Percentiles rank a stretch among this genome's conserved stretches.
These are phyloP conservation scores for Sorghum bicolor DNA, from an alignment of 176 grass and related monocot genomes.

Conservation along the genomic window DNA sequence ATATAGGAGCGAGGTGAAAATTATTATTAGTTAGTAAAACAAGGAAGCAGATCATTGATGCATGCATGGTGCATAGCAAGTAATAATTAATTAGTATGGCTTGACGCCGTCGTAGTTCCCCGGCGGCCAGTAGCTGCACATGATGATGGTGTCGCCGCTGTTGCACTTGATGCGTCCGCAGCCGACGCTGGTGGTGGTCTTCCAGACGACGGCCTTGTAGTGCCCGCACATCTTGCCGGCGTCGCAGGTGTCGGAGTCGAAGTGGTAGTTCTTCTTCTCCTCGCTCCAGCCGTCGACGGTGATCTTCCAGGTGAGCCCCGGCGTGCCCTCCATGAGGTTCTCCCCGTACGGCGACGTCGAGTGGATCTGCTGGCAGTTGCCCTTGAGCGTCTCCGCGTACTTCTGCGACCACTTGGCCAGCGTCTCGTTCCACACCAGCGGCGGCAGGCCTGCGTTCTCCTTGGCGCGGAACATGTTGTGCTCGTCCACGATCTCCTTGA, in stretches of 20 bases:
- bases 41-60: background rate
- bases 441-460: slow-evolving; percentile 14
- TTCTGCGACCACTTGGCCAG: slow-evolving; percentile 49
- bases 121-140: slow-evolving; percentile 65
- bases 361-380: slow-evolving; percentile 58
- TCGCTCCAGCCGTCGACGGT: slow-evolving; percentile 55
- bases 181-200: slow-evolving; percentile 36
- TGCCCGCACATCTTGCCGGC: slow-evolving; percentile 46
- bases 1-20: too few species aligned
- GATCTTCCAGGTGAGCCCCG: slow-evolving; percentile 17
- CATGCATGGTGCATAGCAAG: too few species aligned
- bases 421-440: slow-evolving; percentile 46
- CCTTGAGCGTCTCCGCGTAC: slow-evolving; percentile 42
- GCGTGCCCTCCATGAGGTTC: slow-evolving; percentile 48
- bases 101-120: slow-evolving; percentile 50
- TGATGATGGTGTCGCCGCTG: slow-evolving; percentile 28
- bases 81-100: slow-evolving; percentile 27
- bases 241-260: slow-evolving; percentile 43
- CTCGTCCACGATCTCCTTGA: slow-evolving; percentile 34
- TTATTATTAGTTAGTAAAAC: too few species aligned
- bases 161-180: slow-evolving; percentile 51
- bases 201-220: slow-evolving; percentile 73
- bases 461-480: slow-evolving; percentile 40
- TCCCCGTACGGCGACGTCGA: slow-evolving; percentile 61
- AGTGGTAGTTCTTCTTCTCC: slow-evolving; percentile 62